Conservation (phyloP, 2,329 filamentous ascomycete species). For the Ramularia collo-cygni region DNA sequence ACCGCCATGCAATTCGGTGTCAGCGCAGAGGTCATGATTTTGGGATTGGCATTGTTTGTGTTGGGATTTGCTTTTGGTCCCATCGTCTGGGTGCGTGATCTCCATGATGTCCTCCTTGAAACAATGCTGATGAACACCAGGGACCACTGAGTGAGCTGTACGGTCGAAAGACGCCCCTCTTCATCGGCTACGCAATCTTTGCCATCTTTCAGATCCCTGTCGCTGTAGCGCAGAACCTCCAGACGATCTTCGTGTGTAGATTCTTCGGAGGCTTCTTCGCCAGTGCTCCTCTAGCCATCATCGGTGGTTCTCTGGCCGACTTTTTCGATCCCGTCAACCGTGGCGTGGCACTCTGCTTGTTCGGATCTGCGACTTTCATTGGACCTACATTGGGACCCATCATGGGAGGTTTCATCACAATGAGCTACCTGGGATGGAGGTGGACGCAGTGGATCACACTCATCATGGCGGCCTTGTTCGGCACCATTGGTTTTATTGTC, state of each 20-base stretch:
- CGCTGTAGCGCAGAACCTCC: slow-evolving; percentile 47
- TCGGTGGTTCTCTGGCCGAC: slow-evolving; percentile 31
- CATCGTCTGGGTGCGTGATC: slow-evolving; percentile 7
- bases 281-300: slow-evolving; percentile 42
- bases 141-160: slow-evolving; percentile 45
- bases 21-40: slow-evolving; percentile 20
- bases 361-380: slow-evolving; percentile 21
- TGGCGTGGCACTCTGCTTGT: slow-evolving; percentile 22
- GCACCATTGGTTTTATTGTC: slow-evolving; percentile 37
- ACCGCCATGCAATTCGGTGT: slow-evolving; percentile 20
- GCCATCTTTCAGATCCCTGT: slow-evolving; percentile 51
- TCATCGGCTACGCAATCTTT: slow-evolving; percentile 33
- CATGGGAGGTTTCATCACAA: slow-evolving; percentile 24
- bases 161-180: slow-evolving; percentile 41
- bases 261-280: slow-evolving; percentile 52
- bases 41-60: slow-evolving; percentile 21
- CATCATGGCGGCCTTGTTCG: slow-evolving; percentile 40
- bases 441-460: slow-evolving; percentile 24
- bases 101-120: neutral
- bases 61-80: slow-evolving; percentile 20
- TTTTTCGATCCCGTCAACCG: slow-evolving; percentile 21
- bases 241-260: slow-evolving; percentile 49
- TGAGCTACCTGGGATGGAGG: slow-evolving; percentile 24
- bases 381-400: slow-evolving; percentile 23
- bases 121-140: neutral